Percentiles rank a stretch among this genome's conserved stretches.
Conservation (phyloP, 306 rosid genomes). For the Elaeagnus macrophylla region DNA sequence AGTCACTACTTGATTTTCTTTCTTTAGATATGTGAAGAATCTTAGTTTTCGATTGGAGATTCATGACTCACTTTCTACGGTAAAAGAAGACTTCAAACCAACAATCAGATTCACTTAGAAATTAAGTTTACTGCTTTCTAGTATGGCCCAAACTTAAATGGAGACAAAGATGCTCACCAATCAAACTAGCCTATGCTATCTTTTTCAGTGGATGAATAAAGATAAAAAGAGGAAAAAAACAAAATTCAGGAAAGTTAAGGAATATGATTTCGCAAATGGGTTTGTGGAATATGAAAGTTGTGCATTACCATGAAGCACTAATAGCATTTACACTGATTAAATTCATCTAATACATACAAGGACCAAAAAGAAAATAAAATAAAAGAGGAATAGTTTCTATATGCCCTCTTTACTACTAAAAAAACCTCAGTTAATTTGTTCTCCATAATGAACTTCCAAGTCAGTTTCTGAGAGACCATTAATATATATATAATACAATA, state of each 20-base stretch:
- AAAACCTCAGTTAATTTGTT: slow-evolving; percentile 20
- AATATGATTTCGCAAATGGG: slow-evolving; percentile 29
- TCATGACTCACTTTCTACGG: slow-evolving; percentile 47
- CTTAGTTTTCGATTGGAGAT: slow-evolving; percentile 30
- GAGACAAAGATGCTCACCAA: background rate
- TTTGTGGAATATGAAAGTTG: slow-evolving; percentile 16
- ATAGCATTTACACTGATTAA: slow-evolving; percentile 22
- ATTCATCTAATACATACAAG: slow-evolving; percentile 21
- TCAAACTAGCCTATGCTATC: no score
- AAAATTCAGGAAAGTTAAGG: slow-evolving; percentile 31
- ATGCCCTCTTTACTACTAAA: slow-evolving; percentile 26
- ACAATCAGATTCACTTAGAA: background rate
- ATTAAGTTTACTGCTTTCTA: slow-evolving; percentile 31
- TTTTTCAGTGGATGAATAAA: background rate
- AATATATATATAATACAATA: background rate
- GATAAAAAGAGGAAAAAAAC: slow-evolving; percentile 18
- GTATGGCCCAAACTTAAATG: slow-evolving; percentile 7
- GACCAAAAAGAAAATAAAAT: slow-evolving; percentile 6
- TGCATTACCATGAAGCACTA: slow-evolving; percentile 10
- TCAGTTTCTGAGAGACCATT: slow-evolving; percentile 21
- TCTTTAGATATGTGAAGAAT: no score
- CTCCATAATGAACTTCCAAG: slow-evolving; percentile 24
- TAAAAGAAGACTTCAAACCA: slow-evolving; percentile 16
- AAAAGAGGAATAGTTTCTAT: slow-evolving; percentile 36
- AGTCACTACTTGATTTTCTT: no score